Evolutionary conservation across 2,329 filamentous ascomycete species (phyloP).

Genomic region (Seiridium unicorne): DNA sequence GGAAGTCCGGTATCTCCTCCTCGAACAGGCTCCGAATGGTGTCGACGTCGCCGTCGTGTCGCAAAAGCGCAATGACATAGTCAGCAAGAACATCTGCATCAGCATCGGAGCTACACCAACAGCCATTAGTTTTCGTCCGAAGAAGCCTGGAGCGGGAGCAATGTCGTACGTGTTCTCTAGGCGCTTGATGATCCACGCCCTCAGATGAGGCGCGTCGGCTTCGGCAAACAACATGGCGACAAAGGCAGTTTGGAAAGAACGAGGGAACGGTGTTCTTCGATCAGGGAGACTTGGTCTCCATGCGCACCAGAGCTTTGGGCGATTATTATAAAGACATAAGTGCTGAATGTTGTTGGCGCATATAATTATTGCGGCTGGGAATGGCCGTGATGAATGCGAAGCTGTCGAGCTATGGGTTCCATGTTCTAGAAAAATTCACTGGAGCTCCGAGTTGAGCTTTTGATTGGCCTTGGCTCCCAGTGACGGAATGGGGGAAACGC

Average conservation of each 20-base stretch:
- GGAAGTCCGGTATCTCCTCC: constrained; percentile 71
- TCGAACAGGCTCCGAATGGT: constrained; percentile 67
- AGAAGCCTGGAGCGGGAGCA: constrained; percentile 1
- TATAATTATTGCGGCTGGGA: background rate
- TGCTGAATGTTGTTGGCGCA: background rate
- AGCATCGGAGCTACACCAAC: constrained; percentile 64
- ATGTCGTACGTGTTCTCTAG: constrained; percentile 68
- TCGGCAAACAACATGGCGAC: constrained; percentile 60
- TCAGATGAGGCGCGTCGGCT: constrained; percentile 62
- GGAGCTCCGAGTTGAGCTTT: background rate
- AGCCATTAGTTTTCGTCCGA: constrained; percentile 8
- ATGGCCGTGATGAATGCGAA: background rate
- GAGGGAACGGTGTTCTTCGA: background rate
- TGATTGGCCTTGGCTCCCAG: constrained; percentile 1
- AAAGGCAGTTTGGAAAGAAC: constrained; percentile 8
- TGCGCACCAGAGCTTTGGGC: no score
- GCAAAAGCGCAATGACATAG: constrained; percentile 76
- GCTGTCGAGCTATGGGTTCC: background rate
- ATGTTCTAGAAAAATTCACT: background rate
- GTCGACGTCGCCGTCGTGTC: constrained; percentile 65
- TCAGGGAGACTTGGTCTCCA: no score
- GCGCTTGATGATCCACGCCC: constrained; percentile 75
- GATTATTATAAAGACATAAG: background rate
- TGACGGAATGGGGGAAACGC: background rate
- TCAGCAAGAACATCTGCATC: constrained; percentile 81